A percentile compares a stretch with the other conserved stretches of the same genome.
phyloP scores from a whole-genome alignment of 208 protist species.

The Novymonas esmeraldas region DNA sequence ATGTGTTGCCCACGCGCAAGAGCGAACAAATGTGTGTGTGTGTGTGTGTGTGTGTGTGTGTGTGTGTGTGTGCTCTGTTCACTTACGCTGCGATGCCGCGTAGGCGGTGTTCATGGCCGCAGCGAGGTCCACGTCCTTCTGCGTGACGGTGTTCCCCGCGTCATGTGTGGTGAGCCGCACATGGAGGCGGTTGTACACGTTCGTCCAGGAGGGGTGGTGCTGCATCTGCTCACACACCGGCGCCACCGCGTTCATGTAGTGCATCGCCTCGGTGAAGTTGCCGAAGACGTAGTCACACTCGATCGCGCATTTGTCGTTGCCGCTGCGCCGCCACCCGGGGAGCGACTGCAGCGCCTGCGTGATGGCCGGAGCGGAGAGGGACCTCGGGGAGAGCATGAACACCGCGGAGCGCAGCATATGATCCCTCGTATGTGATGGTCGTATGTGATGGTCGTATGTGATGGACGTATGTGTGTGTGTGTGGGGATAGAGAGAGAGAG shows the following conservation, averaged over 20 bases:
- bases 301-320: constrained; percentile 52
- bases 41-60: no score
- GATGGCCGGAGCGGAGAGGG: constrained; percentile 78
- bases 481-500: not conserved
- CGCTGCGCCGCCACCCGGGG: constrained; percentile 65
- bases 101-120: constrained; percentile 61
- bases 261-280: constrained; percentile 90
- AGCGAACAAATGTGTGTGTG: no score
- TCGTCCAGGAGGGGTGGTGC: constrained; percentile 97
- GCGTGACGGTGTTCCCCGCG: constrained; percentile 80
- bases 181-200: constrained; percentile 94
- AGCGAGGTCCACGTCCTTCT: constrained; percentile 83
- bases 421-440: no score
- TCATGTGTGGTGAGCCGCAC: constrained; percentile 96
- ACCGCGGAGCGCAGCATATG: constrained; percentile 21
- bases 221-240: constrained; percentile 82
- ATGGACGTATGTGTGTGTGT: not conserved
- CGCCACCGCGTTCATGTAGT: constrained; percentile 90
- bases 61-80: not conserved
- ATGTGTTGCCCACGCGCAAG: no score
- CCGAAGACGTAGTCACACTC: constrained; percentile 74
- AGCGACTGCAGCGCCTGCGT: constrained; percentile 85
- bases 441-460: no score
- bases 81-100: constrained; percentile 7
- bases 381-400: constrained; percentile 2